Conservation (phyloP, 108 stramenopile genomes). For the Poteriospumella lacustris region DNA sequence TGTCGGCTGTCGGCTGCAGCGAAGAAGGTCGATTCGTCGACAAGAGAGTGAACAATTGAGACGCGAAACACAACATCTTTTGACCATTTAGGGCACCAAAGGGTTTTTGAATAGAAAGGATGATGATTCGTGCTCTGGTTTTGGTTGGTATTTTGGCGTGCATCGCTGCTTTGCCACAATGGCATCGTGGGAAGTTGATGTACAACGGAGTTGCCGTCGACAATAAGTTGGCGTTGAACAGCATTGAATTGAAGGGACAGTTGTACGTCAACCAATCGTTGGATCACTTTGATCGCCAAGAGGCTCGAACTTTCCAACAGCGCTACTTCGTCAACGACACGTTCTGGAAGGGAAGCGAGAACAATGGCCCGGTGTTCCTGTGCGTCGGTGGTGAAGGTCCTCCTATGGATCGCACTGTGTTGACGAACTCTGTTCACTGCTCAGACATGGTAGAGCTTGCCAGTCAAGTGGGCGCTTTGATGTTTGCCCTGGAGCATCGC, state of each 20-base stretch:
- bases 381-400: slow-evolving; percentile 84
- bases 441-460: slow-evolving; percentile 77
- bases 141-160: too few species aligned
- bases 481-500: slow-evolving; percentile 46
- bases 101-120: too few species aligned
- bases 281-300: slow-evolving; percentile 60
- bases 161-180: too few species aligned
- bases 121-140: too few species aligned
- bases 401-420: slow-evolving; percentile 58
- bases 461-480: slow-evolving; percentile 29
- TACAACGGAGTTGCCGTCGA: too few species aligned
- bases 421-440: slow-evolving; percentile 74
- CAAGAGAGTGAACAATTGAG: too few species aligned
- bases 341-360: slow-evolving; percentile 23
- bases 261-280: slow-evolving; percentile 55
- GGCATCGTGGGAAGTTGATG: too few species aligned
- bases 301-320: slow-evolving; percentile 3
- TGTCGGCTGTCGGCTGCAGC: too few species aligned
- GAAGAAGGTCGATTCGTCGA: too few species aligned
- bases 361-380: slow-evolving; percentile 51
- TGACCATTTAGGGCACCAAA: too few species aligned
- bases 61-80: too few species aligned
- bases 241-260: slow-evolving; percentile 15
- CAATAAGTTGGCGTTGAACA: too few species aligned
- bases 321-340: slow-evolving; percentile 36